These are phyloP conservation scores for Apiotrichum montevideense DNA, from an alignment of 1,284 basidiomycete genomes.

Conservation along the genomic window DNA sequence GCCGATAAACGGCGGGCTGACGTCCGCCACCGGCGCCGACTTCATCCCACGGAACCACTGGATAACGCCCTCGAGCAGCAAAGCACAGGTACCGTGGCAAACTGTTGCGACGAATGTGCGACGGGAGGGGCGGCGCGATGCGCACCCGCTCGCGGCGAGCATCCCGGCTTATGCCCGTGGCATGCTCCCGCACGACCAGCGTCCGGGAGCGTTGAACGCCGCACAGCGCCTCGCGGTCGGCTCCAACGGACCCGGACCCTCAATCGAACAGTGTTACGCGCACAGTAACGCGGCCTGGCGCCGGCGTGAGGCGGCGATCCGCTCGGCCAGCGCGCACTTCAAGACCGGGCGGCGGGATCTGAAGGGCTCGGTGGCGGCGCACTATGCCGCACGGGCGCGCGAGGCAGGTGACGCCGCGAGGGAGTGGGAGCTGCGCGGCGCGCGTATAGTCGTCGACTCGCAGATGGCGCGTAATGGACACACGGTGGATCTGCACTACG, in stretches of 20 bases:
- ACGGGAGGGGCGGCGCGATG: neutral
- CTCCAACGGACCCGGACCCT: neutral
- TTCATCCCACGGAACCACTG: no score
- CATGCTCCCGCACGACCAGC: constrained; percentile 20
- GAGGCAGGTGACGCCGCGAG: constrained; percentile 26
- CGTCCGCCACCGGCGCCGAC: neutral
- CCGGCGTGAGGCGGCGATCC: constrained; percentile 33
- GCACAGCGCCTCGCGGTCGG: neutral
- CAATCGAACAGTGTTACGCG: constrained; percentile 28
- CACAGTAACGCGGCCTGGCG: constrained; percentile 27
- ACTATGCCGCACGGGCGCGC: constrained; percentile 39
- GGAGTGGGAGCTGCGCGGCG: constrained; percentile 38
- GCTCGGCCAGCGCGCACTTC: constrained; percentile 35
- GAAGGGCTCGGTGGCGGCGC: constrained; percentile 29
- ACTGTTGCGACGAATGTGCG: neutral
- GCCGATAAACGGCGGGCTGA: neutral
- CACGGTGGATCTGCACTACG: constrained; percentile 23
- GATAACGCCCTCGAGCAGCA: no score
- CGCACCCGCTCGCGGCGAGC: constrained; percentile 26
- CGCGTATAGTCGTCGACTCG: constrained; percentile 30
- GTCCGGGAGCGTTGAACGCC: constrained; percentile 18
- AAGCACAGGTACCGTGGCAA: no score
- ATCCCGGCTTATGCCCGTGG: constrained; percentile 34
- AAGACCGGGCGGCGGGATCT: constrained; percentile 6
- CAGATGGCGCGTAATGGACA: constrained; percentile 17